Percentiles rank a stretch among this genome's conserved stretches.
Evolutionary conservation across 768 basidiomycete species (phyloP).

Genomic region (Rhizopogon vesiculosus): DNA sequence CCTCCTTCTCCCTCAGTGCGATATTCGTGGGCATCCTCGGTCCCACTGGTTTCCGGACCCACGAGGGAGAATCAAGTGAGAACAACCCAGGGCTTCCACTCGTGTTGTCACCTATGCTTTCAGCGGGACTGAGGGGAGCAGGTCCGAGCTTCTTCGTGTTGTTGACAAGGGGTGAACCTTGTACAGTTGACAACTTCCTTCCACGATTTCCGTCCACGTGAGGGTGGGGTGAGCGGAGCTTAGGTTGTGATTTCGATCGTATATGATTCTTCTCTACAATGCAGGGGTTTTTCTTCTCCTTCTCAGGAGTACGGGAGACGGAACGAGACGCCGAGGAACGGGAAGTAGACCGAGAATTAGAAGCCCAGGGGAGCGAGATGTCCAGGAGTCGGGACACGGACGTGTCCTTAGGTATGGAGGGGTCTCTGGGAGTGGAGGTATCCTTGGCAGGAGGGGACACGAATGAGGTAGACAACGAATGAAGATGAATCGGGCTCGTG

Average conservation of each 20-base stretch:
- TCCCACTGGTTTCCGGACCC: slow-evolving; percentile 16
- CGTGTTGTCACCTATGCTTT: slow-evolving; percentile 20
- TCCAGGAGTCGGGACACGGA: slow-evolving; percentile 26
- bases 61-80: slow-evolving; percentile 19
- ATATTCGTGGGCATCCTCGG: slow-evolving; percentile 13
- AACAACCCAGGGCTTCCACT: not conserved
- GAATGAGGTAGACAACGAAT: slow-evolving; percentile 17
- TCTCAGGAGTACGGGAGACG: slow-evolving; percentile 6
- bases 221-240: slow-evolving; percentile 13
- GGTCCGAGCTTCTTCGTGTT: not conserved
- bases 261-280: slow-evolving; percentile 8
- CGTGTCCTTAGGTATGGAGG: slow-evolving; percentile 11
- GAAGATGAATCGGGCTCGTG: slow-evolving; percentile 8
- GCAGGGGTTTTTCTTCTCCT: not conserved
- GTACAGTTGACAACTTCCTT: slow-evolving; percentile 25
- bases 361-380: slow-evolving; percentile 30
- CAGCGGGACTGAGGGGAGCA: not conserved
- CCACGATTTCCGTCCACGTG: slow-evolving; percentile 3
- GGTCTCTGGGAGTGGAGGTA: slow-evolving; percentile 13
- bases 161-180: slow-evolving; percentile 22
- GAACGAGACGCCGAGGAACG: slow-evolving; percentile 12
- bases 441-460: slow-evolving; percentile 18
- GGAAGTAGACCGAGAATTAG: slow-evolving; percentile 12
- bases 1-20: not conserved
- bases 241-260: slow-evolving; percentile 33